Evolutionary conservation across 371 early-diverging fungal species (phyloP).

Genomic region (Mortierella sp.): DNA sequence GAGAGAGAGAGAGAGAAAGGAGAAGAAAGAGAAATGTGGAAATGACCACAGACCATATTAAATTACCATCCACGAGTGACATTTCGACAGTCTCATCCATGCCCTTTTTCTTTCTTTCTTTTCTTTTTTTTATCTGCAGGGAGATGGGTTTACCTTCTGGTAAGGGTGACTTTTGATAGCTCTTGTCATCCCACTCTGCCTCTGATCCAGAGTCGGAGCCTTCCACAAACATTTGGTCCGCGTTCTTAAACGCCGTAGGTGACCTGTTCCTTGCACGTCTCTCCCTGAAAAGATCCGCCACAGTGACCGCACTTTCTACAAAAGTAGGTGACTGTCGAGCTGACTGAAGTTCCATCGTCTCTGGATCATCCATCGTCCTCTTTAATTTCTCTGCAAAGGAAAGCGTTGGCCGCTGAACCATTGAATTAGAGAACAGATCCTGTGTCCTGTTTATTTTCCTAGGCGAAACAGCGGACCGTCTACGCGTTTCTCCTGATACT

Average conservation of each 20-base stretch:
- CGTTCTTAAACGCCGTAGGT: not conserved
- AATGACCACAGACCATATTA: too few relatives aligned
- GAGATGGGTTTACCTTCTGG: too few relatives aligned
- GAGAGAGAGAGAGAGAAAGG: too few relatives aligned
- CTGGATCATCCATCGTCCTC: slow-evolving; percentile 12
- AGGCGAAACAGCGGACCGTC: slow-evolving; percentile 37
- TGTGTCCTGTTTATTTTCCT: slow-evolving; percentile 21
- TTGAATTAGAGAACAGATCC: slow-evolving; percentile 3
- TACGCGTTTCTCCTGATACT: slow-evolving; percentile 26
- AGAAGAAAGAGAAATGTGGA: too few relatives aligned
- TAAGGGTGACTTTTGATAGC: not conserved
- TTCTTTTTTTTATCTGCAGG: too few relatives aligned
- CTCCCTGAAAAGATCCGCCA: not conserved
- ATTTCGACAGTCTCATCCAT: too few relatives aligned
- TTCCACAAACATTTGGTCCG: not conserved
- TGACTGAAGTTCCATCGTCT: not conserved
- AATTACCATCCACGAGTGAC: too few relatives aligned
- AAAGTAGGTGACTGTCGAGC: not conserved
- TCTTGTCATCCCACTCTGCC: slow-evolving; percentile 33
- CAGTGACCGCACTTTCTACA: not conserved
- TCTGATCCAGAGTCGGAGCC: slow-evolving; percentile 44
- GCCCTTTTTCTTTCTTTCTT: too few relatives aligned
- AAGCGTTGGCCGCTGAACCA: slow-evolving; percentile 3
- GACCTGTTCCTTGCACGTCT: not conserved
- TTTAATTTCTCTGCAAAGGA: slow-evolving; percentile 27